These are phyloP conservation scores for Planoprotostelium fungivorum DNA, from an alignment of 78 protist genomes.

Conservation along the genomic window DNA sequence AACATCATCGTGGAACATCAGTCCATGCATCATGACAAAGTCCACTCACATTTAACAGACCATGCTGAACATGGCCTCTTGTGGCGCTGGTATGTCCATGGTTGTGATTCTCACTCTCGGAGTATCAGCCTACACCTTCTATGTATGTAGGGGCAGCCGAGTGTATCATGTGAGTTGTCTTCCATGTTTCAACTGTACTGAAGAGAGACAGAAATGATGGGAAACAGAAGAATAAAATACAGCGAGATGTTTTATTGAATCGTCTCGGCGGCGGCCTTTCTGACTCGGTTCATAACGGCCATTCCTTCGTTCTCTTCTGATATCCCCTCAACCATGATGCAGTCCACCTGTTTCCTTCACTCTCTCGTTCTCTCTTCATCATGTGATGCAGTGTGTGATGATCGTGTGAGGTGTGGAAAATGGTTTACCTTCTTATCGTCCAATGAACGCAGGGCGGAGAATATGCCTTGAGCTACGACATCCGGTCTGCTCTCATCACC, in stretches of 20 bases:
- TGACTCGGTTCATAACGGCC: constrained; percentile 35
- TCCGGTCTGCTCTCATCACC: constrained; percentile 7
- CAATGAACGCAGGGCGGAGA: constrained; percentile 8
- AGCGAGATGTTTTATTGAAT: not conserved
- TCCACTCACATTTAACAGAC: not conserved
- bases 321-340: constrained; percentile 10
- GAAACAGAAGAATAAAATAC: too few species aligned
- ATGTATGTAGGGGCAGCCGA: not conserved
- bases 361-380: too few species aligned
- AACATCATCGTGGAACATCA: not conserved
- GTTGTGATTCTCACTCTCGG: not conserved
- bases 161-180: not conserved
- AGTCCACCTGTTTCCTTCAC: not conserved
- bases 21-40: not conserved
- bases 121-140: not conserved
- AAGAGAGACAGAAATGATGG: not conserved
- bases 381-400: too few species aligned
- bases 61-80: not conserved
- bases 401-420: too few species aligned
- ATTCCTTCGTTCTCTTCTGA: constrained; percentile 7
- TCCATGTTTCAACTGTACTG: not conserved
- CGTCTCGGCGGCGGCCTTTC: constrained; percentile 14
- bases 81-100: not conserved
- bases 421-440: constrained; percentile 4
- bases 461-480: constrained; percentile 2